Conservation (phyloP, 2,329 filamentous ascomycete species). For the Calonectria honghensis region DNA sequence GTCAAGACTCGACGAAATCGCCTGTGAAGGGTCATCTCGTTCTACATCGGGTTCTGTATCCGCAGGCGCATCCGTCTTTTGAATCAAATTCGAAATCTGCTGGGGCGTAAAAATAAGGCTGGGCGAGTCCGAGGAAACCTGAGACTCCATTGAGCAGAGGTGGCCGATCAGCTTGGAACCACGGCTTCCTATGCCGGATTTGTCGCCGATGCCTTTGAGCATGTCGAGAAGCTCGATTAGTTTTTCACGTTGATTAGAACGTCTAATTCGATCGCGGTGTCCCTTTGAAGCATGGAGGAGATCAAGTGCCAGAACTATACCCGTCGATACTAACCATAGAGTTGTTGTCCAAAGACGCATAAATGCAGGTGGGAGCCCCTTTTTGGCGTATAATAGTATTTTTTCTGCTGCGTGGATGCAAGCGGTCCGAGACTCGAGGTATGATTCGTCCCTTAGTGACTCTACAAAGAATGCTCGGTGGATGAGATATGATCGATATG, state of each 20-base stretch:
- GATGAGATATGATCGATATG: slow-evolving; percentile 13
- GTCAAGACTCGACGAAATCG: neutral
- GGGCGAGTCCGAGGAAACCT: slow-evolving; percentile 1
- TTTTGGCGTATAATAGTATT: neutral
- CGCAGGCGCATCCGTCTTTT: neutral
- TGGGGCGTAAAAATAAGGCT: slow-evolving; percentile 1
- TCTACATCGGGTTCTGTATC: neutral
- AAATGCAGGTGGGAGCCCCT: neutral
- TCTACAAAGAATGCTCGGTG: slow-evolving; percentile 18
- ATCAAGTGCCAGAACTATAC: slow-evolving; percentile 9
- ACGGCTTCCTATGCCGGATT: neutral
- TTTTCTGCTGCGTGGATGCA: slow-evolving; percentile 6
- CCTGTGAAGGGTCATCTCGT: neutral
- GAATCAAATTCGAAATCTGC: slow-evolving; percentile 19
- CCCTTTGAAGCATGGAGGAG: slow-evolving; percentile 8
- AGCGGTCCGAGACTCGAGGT: neutral
- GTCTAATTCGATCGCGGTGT: neutral
- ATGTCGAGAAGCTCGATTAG: slow-evolving; percentile 10
- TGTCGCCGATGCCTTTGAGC: neutral
- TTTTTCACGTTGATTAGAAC: slow-evolving; percentile 11
- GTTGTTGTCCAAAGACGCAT: slow-evolving; percentile 17
- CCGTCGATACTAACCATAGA: slow-evolving; percentile 10
- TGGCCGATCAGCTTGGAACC: slow-evolving; percentile 12
- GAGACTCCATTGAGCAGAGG: slow-evolving; percentile 9
- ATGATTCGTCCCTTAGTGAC: neutral